Conservation (phyloP, 345 rosid species). For the Eutrema yunnanense region DNA sequence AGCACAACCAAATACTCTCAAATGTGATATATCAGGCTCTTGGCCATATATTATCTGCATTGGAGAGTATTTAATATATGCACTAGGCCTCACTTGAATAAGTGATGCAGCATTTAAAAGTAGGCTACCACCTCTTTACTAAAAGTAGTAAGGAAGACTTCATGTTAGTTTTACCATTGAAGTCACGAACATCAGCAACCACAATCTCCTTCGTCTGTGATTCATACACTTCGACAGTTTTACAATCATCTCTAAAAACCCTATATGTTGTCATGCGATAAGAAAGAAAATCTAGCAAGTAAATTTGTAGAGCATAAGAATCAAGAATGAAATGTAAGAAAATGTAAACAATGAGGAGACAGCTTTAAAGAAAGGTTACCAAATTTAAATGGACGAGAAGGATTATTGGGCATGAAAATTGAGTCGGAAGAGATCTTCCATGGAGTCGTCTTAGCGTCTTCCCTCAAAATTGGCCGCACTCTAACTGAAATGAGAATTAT, state of each 20-base stretch:
- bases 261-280: slow-evolving; percentile 31
- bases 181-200: slow-evolving; percentile 74
- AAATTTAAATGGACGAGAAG: slow-evolving; percentile 54
- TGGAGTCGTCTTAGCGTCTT: slow-evolving; percentile 70
- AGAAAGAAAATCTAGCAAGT: background rate
- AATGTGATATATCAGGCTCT: too few species aligned
- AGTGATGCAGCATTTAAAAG: too few species aligned
- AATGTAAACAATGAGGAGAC: background rate
- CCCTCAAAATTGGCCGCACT: slow-evolving; percentile 63
- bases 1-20: too few species aligned
- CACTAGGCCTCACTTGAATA: too few species aligned
- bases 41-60: too few species aligned
- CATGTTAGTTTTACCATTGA: slow-evolving; percentile 45
- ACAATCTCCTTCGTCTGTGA: slow-evolving; percentile 69
- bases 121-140: too few species aligned
- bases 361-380: slow-evolving; percentile 28
- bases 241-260: slow-evolving; percentile 55
- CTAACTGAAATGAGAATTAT: slow-evolving; percentile 72
- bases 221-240: slow-evolving; percentile 56
- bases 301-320: too few species aligned
- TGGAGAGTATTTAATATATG: too few species aligned
- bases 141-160: too few species aligned
- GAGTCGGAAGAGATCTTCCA: slow-evolving; percentile 48
- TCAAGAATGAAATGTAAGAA: background rate
- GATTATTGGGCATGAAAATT: too few species aligned